Conservation (phyloP, 2,329 filamentous ascomycete species). For the Phaeosphaeriaceae sp. region DNA sequence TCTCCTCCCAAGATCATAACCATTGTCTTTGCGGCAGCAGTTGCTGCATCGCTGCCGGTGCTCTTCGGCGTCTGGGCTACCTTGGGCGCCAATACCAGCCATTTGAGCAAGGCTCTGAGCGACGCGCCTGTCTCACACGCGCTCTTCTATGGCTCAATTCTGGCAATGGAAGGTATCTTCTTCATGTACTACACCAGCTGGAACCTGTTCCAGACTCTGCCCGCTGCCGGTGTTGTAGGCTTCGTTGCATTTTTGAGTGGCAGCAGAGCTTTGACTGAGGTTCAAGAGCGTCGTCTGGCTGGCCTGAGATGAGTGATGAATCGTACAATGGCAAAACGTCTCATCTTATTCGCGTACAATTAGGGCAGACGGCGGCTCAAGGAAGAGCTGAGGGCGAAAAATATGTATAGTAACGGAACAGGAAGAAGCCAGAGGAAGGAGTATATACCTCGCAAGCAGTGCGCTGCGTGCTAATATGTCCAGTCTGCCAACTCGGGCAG, state of each 20-base stretch:
- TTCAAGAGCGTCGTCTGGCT: conserved; percentile 84
- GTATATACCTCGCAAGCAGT: background rate
- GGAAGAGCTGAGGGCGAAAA: background rate
- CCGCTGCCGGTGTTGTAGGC: conserved; percentile 72
- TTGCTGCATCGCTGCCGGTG: conserved; percentile 75
- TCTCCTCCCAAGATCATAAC: conserved; percentile 84
- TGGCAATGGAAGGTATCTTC: conserved; percentile 90
- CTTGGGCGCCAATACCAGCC: conserved; percentile 82
- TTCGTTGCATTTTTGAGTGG: conserved; percentile 83
- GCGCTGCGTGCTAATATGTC: background rate
- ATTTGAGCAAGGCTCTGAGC: conserved; percentile 76
- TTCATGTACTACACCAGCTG: conserved; percentile 92
- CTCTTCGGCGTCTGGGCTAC: conserved; percentile 77
- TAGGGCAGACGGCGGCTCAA: background rate
- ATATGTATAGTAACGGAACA: background rate
- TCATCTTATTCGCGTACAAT: background rate
- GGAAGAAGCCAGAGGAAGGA: background rate
- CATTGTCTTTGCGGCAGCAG: conserved; percentile 75
- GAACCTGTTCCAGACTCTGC: conserved; percentile 90
- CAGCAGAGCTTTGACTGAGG: conserved; percentile 87
- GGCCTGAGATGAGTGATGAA: conserved; percentile 62
- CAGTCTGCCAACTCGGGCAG: background rate
- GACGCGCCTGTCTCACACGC: conserved; percentile 80
- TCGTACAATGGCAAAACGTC: too few species aligned
- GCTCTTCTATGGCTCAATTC: conserved; percentile 84